Conservation (phyloP, 768 basidiomycete genomes). For the Termitomyces sp. region DNA sequence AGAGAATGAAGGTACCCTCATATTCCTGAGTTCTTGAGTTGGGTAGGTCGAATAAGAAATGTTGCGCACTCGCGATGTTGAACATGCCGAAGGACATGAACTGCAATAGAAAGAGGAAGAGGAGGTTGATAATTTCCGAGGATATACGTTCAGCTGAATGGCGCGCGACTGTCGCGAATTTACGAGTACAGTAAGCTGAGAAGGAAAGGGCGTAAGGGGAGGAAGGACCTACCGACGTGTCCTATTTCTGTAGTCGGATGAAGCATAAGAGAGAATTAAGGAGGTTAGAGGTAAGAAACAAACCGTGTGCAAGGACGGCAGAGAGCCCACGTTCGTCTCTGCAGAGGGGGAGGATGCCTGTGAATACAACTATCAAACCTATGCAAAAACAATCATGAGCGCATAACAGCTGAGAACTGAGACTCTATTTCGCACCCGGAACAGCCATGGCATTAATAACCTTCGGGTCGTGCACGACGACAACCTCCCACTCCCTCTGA, state of each 20-base stretch:
- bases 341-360: constrained; percentile 80
- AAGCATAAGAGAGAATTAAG: neutral
- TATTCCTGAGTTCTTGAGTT: constrained; percentile 80
- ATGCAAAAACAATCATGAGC: neutral
- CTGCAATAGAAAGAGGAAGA: constrained; percentile 40
- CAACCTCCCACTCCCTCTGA: constrained; percentile 57
- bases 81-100: constrained; percentile 36
- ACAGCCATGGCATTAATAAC: constrained; percentile 76
- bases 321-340: constrained; percentile 80
- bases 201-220: neutral
- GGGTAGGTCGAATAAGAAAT: constrained; percentile 65
- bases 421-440: constrained; percentile 44
- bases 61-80: constrained; percentile 35
- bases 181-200: neutral
- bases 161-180: constrained; percentile 29
- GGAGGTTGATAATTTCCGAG: constrained; percentile 39
- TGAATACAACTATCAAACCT: constrained; percentile 85
- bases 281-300: constrained; percentile 16
- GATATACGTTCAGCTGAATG: constrained; percentile 55
- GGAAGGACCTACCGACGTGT: constrained; percentile 52
- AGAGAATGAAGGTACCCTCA: constrained; percentile 51
- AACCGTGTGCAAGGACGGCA: constrained; percentile 82
- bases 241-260: constrained; percentile 62
- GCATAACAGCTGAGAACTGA: neutral
- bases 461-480: constrained; percentile 72